Base-by-base conservation (phyloP, 2,329 filamentous ascomycete genomes). In the Pezicula carpinea region DNA sequence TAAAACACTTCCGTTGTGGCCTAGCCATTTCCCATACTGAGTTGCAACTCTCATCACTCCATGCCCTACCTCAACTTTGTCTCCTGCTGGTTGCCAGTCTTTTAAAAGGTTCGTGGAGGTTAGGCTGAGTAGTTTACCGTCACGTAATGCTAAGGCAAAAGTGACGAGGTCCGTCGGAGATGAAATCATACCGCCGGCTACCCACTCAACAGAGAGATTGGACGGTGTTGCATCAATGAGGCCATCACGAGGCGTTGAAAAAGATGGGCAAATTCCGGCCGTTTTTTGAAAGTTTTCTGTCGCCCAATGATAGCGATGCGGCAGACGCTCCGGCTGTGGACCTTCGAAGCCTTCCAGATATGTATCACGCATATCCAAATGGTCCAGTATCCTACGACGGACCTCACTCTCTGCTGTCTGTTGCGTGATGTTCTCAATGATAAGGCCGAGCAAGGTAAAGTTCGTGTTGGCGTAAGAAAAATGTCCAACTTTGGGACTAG, bases 171-270 rank as follows among this genome's bases (percentile, higher is more conserved):
- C 48, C 8, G 31, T n/a, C 29, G 47, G 29, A 13, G 49, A 44
- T 4, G 49, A 52, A 10, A 54, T 26, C 21, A 52, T 48, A 1
- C 46, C 46, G 17, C 47, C 52, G 14, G 49, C 52, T 7, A 43
- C 33, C 47, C 52, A 55, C 31, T 52, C 45, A 10, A 48, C 43
- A 3, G 46, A 54, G 19, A 52, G 31, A 31, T 54, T 52, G 6
- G 51, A 55, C 2, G 15, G 32, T 2, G 38, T 48, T 6, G 42
- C 51, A 23, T 54, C 40, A 8, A 51, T 47, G 21, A 54, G 43
- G n/a, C 39, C 31, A 7, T 23, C 18, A n/a, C 19, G 21, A n/a
- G 39, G 26, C 15, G 19, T 29, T 5, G 38, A 32, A 17, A 49
- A 54, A 10, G 5, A 13, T 13, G 49, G 45, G 41, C 44, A 53